Conservation (phyloP, 163 green algal genomes). For the Smithsoniella earleae region DNA sequence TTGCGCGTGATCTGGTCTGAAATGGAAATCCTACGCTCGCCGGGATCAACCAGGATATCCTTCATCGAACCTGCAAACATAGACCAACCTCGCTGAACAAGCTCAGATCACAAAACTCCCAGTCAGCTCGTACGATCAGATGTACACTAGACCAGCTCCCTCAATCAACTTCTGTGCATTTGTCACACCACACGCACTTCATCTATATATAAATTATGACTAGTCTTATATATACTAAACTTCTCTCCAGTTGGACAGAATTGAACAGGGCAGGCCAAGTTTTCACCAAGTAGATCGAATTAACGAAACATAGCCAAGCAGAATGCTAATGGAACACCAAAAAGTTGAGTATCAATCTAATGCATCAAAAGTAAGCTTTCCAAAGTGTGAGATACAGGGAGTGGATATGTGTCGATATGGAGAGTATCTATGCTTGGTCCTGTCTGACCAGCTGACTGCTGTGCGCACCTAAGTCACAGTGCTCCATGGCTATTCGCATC, state of each 20-base stretch:
- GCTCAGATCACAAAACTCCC: too few species aligned
- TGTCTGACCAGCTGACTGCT: too few species aligned
- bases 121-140: neutral
- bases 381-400: neutral
- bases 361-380: neutral
- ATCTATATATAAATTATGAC: too few species aligned
- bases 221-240: too few species aligned
- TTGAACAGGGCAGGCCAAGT: too few species aligned
- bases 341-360: neutral
- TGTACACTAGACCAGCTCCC: too few species aligned
- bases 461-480: constrained; percentile 16
- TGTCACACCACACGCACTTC: too few species aligned
- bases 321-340: neutral
- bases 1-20: neutral
- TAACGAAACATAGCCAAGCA: neutral
- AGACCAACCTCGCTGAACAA: too few species aligned
- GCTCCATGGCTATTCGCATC: constrained; percentile 30
- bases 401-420: neutral
- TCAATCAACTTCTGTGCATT: too few species aligned
- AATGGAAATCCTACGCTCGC: neutral
- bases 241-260: too few species aligned
- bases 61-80: constrained; percentile 12
- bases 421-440: too few species aligned
- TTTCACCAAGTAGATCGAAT: too few species aligned
- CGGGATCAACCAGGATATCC: neutral